These are phyloP conservation scores for Geosiphon pyriformis DNA, from an alignment of 192 early-diverging fungal species.

Conservation along the genomic window DNA sequence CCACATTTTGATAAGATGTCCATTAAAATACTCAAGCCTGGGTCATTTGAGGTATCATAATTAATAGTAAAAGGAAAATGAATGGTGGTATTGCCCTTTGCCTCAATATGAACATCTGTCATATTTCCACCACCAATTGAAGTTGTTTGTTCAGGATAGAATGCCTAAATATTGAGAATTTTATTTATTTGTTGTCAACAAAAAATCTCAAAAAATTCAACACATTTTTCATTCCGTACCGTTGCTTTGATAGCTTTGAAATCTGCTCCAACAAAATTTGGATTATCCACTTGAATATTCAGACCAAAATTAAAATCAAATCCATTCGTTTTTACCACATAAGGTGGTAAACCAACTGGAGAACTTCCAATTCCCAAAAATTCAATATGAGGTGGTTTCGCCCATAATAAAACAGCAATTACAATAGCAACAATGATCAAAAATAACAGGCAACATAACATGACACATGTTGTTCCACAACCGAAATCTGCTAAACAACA, in stretches of 20 bases:
- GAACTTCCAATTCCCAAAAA: constrained; percentile 3
- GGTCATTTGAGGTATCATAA: constrained; percentile 30
- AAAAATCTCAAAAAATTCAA: not conserved
- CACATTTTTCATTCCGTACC: too few relatives aligned
- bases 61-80: constrained; percentile 40
- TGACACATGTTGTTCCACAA: constrained; percentile 4
- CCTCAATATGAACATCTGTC: constrained; percentile 34
- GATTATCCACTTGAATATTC: constrained; percentile 10
- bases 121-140: constrained; percentile 44
- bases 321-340: not conserved
- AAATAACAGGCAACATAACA: constrained; percentile 15
- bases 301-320: constrained; percentile 25
- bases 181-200: not conserved
- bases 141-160: constrained; percentile 38
- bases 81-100: constrained; percentile 31
- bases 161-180: constrained; percentile 39
- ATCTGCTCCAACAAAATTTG: constrained; percentile 14
- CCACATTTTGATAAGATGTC: constrained; percentile 43
- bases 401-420: constrained; percentile 3
- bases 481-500: too few relatives aligned
- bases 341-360: not conserved
- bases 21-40: constrained; percentile 28
- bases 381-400: not conserved
- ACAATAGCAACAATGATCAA: constrained; percentile 10
- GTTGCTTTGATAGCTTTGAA: constrained; percentile 4